These are phyloP conservation scores for Backusella tarrabulga DNA, from an alignment of 192 early-diverging fungal species.

Conservation along the genomic window DNA sequence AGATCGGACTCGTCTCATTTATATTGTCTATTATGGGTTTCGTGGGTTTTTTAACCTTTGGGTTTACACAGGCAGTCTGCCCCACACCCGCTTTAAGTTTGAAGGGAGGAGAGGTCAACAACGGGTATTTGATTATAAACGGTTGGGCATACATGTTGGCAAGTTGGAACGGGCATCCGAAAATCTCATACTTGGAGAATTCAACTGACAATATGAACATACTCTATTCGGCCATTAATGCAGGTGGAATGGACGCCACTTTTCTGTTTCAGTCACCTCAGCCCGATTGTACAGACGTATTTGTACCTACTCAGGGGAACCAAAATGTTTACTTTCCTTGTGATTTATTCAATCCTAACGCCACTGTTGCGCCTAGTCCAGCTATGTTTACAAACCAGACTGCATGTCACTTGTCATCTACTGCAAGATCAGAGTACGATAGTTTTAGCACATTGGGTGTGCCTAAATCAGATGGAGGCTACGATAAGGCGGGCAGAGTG, in stretches of 20 bases:
- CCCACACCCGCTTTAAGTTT: conserved; percentile 35
- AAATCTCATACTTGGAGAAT: conserved; percentile 21
- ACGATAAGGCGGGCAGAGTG: conserved; percentile 32
- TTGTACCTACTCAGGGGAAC: conserved; percentile 16
- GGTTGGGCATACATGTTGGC: conserved; percentile 66
- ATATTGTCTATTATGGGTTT: conserved; percentile 68
- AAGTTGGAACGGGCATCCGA: conserved; percentile 16
- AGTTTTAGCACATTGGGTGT: conserved; percentile 16
- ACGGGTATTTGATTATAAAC: conserved; percentile 53
- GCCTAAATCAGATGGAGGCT: conserved; percentile 14
- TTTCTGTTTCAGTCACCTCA: conserved; percentile 61
- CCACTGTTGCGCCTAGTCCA: conserved; percentile 20
- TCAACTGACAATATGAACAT: conserved; percentile 35
- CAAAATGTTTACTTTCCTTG: conserved; percentile 31
- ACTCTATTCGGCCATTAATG: conserved; percentile 52
- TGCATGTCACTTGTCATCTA: conserved; percentile 29
- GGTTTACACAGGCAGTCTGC: conserved; percentile 67
- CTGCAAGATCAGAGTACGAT: conserved; percentile 13
- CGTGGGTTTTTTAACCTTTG: conserved; percentile 88
- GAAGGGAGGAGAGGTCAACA: conserved; percentile 31
- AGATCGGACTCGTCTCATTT: conserved; percentile 81
- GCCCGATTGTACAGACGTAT: conserved; percentile 1
- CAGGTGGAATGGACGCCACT: conserved; percentile 67
- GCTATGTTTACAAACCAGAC: conserved; percentile 23
- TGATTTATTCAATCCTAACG: conserved; percentile 27